Conservation (phyloP, 306 rosid genomes). For the Echinosophora koreensis region DNA sequence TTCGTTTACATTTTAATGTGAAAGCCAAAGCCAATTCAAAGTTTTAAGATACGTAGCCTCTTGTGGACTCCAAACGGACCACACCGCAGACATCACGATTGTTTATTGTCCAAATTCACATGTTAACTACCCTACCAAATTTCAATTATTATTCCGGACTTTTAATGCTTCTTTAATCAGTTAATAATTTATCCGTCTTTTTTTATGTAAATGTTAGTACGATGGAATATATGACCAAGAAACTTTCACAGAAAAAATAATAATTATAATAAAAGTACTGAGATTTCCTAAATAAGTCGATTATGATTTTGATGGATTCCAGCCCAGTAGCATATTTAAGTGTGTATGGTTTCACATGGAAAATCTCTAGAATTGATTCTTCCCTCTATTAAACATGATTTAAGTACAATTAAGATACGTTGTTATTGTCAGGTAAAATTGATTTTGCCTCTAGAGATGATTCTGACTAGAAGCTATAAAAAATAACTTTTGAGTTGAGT, state of each 20-base stretch:
- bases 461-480: no score
- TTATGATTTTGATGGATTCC: not conserved
- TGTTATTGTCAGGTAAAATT: no score
- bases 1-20: not conserved
- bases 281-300: not conserved
- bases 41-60: constrained; percentile 5
- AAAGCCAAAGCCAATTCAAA: not conserved
- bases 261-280: not conserved
- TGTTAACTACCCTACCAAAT: constrained; percentile 39
- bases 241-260: no score
- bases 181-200: not conserved
- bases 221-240: not conserved
- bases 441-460: no score
- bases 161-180: not conserved
- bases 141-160: not conserved
- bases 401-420: no score
- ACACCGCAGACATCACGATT: constrained; percentile 5
- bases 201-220: not conserved
- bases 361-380: no score
- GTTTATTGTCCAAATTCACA: constrained; percentile 27
- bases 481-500: no score
- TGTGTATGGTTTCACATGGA: no score
- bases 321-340: not conserved
- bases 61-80: constrained; percentile 1
- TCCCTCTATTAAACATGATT: no score